Conservation (phyloP, 768 basidiomycete species). For the Boletus huronensis region DNA sequence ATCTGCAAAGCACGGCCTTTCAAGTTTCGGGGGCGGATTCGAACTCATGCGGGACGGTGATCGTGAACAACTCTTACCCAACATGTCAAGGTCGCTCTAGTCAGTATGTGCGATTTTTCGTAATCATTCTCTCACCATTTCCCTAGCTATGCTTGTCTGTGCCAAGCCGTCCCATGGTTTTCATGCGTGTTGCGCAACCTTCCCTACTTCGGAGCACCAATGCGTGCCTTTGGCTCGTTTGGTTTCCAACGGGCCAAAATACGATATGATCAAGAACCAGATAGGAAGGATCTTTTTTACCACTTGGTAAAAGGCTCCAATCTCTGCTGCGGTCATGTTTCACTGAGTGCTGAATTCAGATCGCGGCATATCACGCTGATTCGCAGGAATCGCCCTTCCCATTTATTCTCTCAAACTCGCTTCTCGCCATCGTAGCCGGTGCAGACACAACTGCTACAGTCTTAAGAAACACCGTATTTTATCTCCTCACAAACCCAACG, state of each 20-base stretch:
- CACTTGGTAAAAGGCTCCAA: constrained; percentile 35
- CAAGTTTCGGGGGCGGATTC: constrained; percentile 38
- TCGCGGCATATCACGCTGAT: constrained; percentile 23
- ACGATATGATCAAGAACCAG: constrained; percentile 17
- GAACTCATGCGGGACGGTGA: constrained; percentile 39
- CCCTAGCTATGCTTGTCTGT: constrained; percentile 11
- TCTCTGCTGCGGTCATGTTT: background rate
- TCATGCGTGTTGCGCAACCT: constrained; percentile 23
- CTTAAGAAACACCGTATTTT: constrained; percentile 38
- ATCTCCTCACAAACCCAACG: constrained; percentile 38
- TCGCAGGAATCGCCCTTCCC: constrained; percentile 26
- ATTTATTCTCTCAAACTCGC: constrained; percentile 34
- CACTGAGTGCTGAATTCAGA: constrained; percentile 17
- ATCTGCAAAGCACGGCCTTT: background rate
- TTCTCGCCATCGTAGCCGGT: constrained; percentile 43
- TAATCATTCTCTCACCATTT: constrained; percentile 3
- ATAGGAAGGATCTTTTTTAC: constrained; percentile 36
- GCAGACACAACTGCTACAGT: constrained; percentile 46
- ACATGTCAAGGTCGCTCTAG: constrained; percentile 30
- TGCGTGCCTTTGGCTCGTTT: constrained; percentile 30
- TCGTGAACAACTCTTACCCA: constrained; percentile 26
- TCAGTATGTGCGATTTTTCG: constrained; percentile 6
- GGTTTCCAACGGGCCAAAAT: constrained; percentile 23
- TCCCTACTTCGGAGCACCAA: constrained; percentile 30
- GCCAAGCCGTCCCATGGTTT: constrained; percentile 25